Evolutionary conservation across 352 stramenopile genomes (phyloP).

Genomic region (Pythium diclinum): DNA sequence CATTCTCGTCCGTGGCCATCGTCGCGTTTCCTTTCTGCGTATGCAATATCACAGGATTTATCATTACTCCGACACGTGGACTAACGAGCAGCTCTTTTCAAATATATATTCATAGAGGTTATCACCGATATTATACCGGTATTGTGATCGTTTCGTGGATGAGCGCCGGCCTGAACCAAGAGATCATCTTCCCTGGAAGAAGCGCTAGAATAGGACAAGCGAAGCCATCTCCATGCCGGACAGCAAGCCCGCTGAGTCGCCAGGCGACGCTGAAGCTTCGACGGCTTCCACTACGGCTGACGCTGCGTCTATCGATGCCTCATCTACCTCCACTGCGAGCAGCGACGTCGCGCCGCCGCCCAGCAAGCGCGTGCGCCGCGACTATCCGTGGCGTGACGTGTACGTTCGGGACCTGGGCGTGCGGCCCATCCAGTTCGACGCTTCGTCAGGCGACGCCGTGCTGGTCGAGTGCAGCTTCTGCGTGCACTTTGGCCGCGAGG

Average conservation of each 20-base stretch:
- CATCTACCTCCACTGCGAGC: not conserved
- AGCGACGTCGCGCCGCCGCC: not conserved
- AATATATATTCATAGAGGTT: no score
- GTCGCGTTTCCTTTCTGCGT: no score
- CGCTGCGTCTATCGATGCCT: not conserved
- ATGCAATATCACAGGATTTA: no score
- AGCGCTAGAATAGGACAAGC: not conserved
- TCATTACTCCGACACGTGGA: no score
- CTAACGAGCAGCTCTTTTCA: no score
- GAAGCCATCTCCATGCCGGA: not conserved
- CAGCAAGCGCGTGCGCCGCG: constrained; percentile 29
- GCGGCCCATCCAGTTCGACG: constrained; percentile 29
- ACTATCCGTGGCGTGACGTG: constrained; percentile 33
- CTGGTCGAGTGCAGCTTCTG: constrained; percentile 39
- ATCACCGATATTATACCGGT: no score
- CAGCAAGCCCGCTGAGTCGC: no score
- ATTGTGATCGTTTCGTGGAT: no score
- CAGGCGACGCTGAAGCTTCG: no score
- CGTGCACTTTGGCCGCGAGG: constrained; percentile 37
- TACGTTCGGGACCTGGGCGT: constrained; percentile 36
- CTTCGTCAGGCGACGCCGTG: constrained; percentile 30
- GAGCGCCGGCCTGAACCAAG: no score
- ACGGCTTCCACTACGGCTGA: not conserved
- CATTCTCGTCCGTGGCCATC: no score
- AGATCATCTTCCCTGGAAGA: no score